These are phyloP conservation scores for Musa itinerans DNA, from an alignment of 176 grass and related monocot species.

Conservation along the genomic window DNA sequence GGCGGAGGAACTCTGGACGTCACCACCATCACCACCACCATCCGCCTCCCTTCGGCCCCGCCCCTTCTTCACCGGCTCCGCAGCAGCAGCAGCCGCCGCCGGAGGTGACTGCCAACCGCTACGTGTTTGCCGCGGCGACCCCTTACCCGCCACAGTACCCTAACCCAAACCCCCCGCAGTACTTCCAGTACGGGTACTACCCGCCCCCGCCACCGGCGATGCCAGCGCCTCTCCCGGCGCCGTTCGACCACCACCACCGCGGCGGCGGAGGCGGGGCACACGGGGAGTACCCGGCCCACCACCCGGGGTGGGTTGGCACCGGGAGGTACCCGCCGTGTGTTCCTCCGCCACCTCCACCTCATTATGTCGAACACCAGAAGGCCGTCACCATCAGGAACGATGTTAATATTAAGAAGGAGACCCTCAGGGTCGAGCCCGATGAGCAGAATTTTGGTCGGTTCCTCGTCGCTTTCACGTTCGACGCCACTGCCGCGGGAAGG, in stretches of 20 bases:
- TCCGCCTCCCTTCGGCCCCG: not conserved
- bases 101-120: slow-evolving; percentile 42
- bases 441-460: slow-evolving; percentile 20
- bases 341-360: slow-evolving; percentile 7
- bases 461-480: slow-evolving; percentile 40
- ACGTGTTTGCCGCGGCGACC: slow-evolving; percentile 88
- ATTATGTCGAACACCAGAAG: slow-evolving; percentile 34
- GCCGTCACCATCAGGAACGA: slow-evolving; percentile 33
- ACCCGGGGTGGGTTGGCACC: slow-evolving; percentile 6
- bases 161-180: slow-evolving; percentile 67
- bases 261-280: slow-evolving; percentile 12
- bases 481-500: slow-evolving; percentile 39
- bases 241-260: slow-evolving; percentile 72
- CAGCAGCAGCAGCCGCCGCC: slow-evolving; percentile 5
- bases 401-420: slow-evolving; percentile 38
- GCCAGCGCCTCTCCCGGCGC: slow-evolving; percentile 62
- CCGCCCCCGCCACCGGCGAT: slow-evolving; percentile 49
- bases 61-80: slow-evolving; percentile 17
- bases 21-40: slow-evolving; percentile 10
- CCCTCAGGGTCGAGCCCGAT: slow-evolving; percentile 35
- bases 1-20: not conserved
- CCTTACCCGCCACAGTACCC: slow-evolving; percentile 79
- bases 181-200: slow-evolving; percentile 68
- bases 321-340: not conserved
- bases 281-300: slow-evolving; percentile 25